Evolutionary conservation across 345 rosid species (phyloP), one percentile per base, ranked within the genome.

Genomic region (Acer yangbiense): DNA sequence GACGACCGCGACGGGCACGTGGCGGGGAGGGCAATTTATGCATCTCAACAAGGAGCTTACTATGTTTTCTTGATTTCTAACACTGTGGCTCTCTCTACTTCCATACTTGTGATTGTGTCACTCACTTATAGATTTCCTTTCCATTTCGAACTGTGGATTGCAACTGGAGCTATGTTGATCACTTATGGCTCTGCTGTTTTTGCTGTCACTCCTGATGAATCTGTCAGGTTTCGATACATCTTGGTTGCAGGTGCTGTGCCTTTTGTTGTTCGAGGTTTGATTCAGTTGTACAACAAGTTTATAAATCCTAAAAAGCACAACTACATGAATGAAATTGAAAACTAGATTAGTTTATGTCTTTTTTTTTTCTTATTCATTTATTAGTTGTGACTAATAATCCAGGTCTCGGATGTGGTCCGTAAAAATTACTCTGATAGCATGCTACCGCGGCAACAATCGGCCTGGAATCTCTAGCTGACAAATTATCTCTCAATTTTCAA

Each of bases 111-210:
- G 3, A 67, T 78, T 10, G 25, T 68, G 0, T 77, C 57, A 13
- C 64, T 80, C 46, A 71, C 86, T 10, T 58, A 70, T 62, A 65
- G 13, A 18, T 82, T 69, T 61, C 84, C 86, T 44, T 74, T 82
- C n/a, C 70, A 72, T 66, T 13, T 78, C 2, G 78, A 84, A 41
- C 54, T 83, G 3, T 46, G 43, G 43, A 69, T 75, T 18, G 84
- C 82, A 0, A 78, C 78, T 0, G 7, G 27, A 20, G 64, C 80
- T 0, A 78, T 86, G 85, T 9, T 78, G n/a, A 57, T 80, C 0
- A 84, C 84, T 6, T 82, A 72, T 2, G 81, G 48, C 1, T 78
- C 79, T 14, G 80, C 86, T 3, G 54, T 82, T 62, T 79, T 80
- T 52, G 79, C 83, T 35, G 77, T 82, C 4, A 72, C 77, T 3